A percentile compares a stretch with the other conserved stretches of the same genome.
These are phyloP conservation scores for Fusarium odoratissimum DNA, from an alignment of 2,329 filamentous ascomycete genomes.

Conservation along the genomic window DNA sequence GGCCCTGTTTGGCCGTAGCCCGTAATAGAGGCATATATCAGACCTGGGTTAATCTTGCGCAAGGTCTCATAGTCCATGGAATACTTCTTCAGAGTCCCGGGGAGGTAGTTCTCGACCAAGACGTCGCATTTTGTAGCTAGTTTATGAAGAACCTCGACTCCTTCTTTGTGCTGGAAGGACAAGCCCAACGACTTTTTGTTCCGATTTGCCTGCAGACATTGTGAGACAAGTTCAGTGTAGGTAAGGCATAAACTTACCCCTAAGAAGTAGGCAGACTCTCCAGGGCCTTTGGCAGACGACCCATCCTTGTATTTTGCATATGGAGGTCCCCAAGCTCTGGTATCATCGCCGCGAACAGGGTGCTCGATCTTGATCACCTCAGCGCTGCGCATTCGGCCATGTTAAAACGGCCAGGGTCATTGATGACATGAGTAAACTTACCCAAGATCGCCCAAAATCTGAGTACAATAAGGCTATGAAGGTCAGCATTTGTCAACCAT, in stretches of 20 bases:
- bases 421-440: slow-evolving; percentile 58
- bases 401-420: slow-evolving; percentile 19
- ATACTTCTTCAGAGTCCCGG: slow-evolving; percentile 90
- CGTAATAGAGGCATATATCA: slow-evolving; percentile 97
- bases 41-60: slow-evolving; percentile 80
- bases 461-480: slow-evolving; percentile 90
- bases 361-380: slow-evolving; percentile 99
- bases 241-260: slow-evolving; percentile 66
- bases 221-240: slow-evolving; percentile 25
- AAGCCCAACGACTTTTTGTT: slow-evolving; percentile 96
- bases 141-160: slow-evolving; percentile 87
- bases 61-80: slow-evolving; percentile 87
- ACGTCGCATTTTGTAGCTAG: slow-evolving; percentile 89
- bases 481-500: slow-evolving; percentile 19
- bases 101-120: slow-evolving; percentile 96
- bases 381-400: slow-evolving; percentile 66
- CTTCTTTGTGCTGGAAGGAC: slow-evolving; percentile 87
- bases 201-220: slow-evolving; percentile 78
- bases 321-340: slow-evolving; percentile 94
- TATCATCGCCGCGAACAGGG: slow-evolving; percentile 90
- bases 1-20: slow-evolving; percentile 97
- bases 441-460: slow-evolving; percentile 96
- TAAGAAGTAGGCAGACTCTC: slow-evolving; percentile 95
- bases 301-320: slow-evolving; percentile 81
- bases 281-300: slow-evolving; percentile 72